phyloP scores from a whole-genome alignment of 192 early-diverging fungal genomes.

The Spizellomyces punctatus region DNA sequence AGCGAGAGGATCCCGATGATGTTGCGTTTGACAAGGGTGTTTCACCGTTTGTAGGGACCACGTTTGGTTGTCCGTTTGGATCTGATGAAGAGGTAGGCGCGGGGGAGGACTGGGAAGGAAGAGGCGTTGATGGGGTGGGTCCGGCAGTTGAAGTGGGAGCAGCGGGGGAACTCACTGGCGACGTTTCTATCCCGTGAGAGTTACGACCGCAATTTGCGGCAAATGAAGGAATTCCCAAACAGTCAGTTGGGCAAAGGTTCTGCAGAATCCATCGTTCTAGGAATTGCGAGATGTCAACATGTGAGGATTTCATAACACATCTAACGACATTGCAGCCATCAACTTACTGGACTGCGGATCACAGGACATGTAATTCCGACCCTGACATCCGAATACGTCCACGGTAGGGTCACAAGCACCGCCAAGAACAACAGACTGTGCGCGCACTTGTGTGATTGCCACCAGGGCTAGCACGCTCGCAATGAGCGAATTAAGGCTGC shows the following conservation, averaged over 20 bases:
- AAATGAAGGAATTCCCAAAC: slow-evolving; percentile 3
- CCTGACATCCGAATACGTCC: slow-evolving; percentile 28
- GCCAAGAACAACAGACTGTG: background rate
- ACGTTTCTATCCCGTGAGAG: background rate
- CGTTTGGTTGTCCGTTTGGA: background rate
- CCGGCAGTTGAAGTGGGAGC: background rate
- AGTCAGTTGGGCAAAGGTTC: slow-evolving; percentile 5
- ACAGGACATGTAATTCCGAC: slow-evolving; percentile 29
- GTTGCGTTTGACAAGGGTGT: no score
- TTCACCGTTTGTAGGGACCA: no score
- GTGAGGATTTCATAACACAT: background rate
- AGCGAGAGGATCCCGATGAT: no score
- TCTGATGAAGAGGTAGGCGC: background rate
- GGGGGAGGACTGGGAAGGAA: background rate
- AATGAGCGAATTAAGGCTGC: background rate
- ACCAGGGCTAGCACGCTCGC: background rate
- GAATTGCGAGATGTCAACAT: background rate
- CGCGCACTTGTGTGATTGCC: no score
- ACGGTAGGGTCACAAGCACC: background rate
- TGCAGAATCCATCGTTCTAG: slow-evolving; percentile 12
- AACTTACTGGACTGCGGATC: slow-evolving; percentile 7
- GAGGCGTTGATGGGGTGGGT: background rate
- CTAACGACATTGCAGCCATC: background rate
- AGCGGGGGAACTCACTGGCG: background rate
- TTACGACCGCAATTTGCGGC: slow-evolving; percentile 9